A percentile compares a stretch with the other conserved stretches of the same genome.
These are phyloP conservation scores for Chalciporus piperatoides DNA, from an alignment of 1,284 basidiomycete species.

Conservation along the genomic window DNA sequence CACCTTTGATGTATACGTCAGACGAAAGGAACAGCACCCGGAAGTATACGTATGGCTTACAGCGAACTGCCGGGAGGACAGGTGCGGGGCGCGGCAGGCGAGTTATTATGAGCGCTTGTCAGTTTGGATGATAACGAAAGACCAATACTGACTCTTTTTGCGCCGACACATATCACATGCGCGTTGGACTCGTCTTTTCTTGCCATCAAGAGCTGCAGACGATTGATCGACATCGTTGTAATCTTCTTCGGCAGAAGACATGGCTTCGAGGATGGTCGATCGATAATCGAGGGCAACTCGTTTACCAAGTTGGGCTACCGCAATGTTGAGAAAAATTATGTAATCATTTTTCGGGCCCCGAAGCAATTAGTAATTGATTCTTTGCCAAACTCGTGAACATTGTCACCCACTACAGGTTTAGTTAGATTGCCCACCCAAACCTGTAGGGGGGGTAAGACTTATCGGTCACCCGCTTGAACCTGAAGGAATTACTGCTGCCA, in stretches of 20 bases:
- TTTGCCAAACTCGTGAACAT: too few species aligned
- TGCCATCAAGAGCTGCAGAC: conserved; percentile 28
- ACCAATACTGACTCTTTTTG: conserved; percentile 56
- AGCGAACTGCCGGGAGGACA: conserved; percentile 43
- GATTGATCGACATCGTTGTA: conserved; percentile 34
- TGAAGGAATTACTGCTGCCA: too few species aligned
- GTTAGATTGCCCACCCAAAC: too few species aligned
- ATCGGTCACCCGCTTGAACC: too few species aligned
- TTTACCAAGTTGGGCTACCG: background rate
- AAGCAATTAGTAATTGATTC: too few species aligned
- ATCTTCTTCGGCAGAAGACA: conserved; percentile 50
- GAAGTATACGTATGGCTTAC: conserved; percentile 34
- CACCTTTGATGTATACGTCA: conserved; percentile 36
- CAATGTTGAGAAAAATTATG: too few species aligned
- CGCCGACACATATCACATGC: conserved; percentile 74
- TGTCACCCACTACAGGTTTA: too few species aligned
- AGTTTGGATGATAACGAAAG: background rate
- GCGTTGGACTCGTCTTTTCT: conserved; percentile 68
- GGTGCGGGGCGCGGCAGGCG: background rate
- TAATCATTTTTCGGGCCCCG: too few species aligned
- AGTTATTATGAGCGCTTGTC: background rate
- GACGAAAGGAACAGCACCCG: background rate
- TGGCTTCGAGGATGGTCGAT: conserved; percentile 15
- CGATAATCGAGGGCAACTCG: background rate
- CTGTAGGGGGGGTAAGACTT: too few species aligned